phyloP scores from a whole-genome alignment of 208 protist species.

The Vickermania spadyakhi region DNA sequence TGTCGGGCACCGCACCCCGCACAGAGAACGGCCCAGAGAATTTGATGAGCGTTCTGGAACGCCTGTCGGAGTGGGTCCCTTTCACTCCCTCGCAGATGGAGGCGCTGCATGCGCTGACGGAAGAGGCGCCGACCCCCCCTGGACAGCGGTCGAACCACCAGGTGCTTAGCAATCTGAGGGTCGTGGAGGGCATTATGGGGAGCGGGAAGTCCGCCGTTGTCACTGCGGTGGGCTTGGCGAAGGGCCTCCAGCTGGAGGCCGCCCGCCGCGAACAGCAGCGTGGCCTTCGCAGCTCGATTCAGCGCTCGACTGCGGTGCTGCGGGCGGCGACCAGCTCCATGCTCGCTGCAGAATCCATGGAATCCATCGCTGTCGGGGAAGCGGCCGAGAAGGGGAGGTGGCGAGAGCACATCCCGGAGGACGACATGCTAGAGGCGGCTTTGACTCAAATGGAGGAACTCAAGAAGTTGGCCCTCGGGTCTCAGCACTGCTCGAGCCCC shows the following conservation, averaged over 20 bases:
- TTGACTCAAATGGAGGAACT: slow-evolving; percentile 8
- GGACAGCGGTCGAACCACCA: slow-evolving; percentile 6
- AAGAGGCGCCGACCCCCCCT: slow-evolving; percentile 7
- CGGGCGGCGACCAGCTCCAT: slow-evolving; percentile 8
- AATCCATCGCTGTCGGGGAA: slow-evolving; percentile 6
- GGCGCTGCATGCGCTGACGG: slow-evolving; percentile 38
- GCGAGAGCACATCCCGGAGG: background rate
- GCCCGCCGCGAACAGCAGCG: slow-evolving; percentile 52
- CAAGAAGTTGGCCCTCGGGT: background rate
- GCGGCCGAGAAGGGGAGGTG: background rate
- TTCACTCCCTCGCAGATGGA: slow-evolving; percentile 68
- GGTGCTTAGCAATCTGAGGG: slow-evolving; percentile 12
- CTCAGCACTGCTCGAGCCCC: slow-evolving; percentile 36
- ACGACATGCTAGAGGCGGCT: background rate
- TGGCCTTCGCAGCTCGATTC: slow-evolving; percentile 25
- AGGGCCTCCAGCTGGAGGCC: slow-evolving; percentile 33
- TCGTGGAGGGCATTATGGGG: slow-evolving; percentile 44
- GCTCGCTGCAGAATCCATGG: slow-evolving; percentile 11
- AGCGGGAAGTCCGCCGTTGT: slow-evolving; percentile 71
- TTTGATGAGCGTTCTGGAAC: slow-evolving; percentile 10
- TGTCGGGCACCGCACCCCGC: slow-evolving; percentile 2
- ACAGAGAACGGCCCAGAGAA: slow-evolving; percentile 1
- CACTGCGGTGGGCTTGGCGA: slow-evolving; percentile 33
- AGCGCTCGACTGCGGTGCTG: slow-evolving; percentile 19
- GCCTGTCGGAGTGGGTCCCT: slow-evolving; percentile 9